Evolutionary conservation across 257 asterid species (phyloP).

Genomic region (Primulina eburnea): DNA sequence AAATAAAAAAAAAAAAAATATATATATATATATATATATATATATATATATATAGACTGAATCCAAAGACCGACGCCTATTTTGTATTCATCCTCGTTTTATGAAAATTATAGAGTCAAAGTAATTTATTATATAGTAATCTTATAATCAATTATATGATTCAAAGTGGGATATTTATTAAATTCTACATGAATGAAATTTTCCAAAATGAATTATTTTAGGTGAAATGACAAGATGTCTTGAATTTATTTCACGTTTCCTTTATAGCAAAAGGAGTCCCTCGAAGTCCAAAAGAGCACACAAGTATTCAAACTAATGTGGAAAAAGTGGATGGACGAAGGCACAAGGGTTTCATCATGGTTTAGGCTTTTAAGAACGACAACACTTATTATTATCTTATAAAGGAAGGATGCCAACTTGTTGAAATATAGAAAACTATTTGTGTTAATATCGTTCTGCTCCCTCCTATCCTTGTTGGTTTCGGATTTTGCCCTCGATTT

Average conservation of each 20-base stretch:
- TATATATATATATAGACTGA: no score
- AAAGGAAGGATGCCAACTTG: constrained; percentile 21
- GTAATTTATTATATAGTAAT: no score
- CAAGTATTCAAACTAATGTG: constrained; percentile 20
- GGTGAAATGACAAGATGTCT: constrained; percentile 26
- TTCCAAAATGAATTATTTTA: constrained; percentile 18
- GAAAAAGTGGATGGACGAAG: constrained; percentile 25
- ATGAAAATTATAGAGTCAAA: no score
- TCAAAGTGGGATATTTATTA: no score
- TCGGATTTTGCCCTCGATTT: neutral
- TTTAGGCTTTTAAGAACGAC: constrained; percentile 36
- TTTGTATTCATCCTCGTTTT: no score
- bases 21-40: no score
- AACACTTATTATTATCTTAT: constrained; percentile 24
- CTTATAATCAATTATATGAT: no score
- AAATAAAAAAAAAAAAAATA: no score
- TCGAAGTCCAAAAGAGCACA: constrained; percentile 16
- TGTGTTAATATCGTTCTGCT: neutral
- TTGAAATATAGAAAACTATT: constrained; percentile 22
- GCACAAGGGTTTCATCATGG: constrained; percentile 37
- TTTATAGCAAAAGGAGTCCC: constrained; percentile 26
- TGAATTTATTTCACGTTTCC: constrained; percentile 29
- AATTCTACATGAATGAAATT: no score
- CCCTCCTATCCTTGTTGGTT: neutral
- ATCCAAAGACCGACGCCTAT: no score